A percentile compares a stretch with the other conserved stretches of the same genome.
Evolutionary conservation across 2,329 filamentous ascomycete species (phyloP).

Genomic region (Colletotrichum shisoi): DNA sequence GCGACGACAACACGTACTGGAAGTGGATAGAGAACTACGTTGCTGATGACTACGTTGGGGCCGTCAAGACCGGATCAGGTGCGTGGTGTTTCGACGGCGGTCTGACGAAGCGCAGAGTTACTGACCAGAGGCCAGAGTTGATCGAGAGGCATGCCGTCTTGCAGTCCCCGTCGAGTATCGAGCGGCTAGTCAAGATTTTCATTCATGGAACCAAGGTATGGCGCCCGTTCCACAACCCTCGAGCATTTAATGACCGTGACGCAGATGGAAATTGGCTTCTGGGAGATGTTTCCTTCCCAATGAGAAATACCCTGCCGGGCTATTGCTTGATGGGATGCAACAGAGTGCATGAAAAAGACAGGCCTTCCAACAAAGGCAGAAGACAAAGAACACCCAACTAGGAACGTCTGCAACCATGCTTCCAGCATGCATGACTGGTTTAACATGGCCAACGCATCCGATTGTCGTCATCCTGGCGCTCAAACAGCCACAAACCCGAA

Average conservation of each 20-base stretch:
- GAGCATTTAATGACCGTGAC: constrained; percentile 11
- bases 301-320: constrained; percentile 17
- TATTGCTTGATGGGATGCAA: not conserved
- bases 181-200: constrained; percentile 85
- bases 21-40: constrained; percentile 91
- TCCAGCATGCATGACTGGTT: not conserved
- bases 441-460: not conserved
- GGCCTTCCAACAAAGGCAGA: not conserved
- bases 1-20: constrained; percentile 79
- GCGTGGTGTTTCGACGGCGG: constrained; percentile 45
- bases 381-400: not conserved
- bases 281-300: constrained; percentile 60
- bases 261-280: constrained; percentile 64
- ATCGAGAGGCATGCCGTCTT: constrained; percentile 77
- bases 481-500: constrained; percentile 16
- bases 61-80: constrained; percentile 76
- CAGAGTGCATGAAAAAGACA: not conserved
- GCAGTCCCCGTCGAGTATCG: constrained; percentile 77
- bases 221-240: constrained; percentile 10
- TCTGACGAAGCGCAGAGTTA: not conserved
- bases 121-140: constrained; percentile 59
- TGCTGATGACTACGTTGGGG: constrained; percentile 77
- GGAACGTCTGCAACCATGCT: constrained; percentile 1
- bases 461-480: constrained; percentile 12
- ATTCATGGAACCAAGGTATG: constrained; percentile 83